Base-by-base conservation (phyloP, 2,329 filamentous ascomycete species). In the Paramyrothecium roridum region DNA sequence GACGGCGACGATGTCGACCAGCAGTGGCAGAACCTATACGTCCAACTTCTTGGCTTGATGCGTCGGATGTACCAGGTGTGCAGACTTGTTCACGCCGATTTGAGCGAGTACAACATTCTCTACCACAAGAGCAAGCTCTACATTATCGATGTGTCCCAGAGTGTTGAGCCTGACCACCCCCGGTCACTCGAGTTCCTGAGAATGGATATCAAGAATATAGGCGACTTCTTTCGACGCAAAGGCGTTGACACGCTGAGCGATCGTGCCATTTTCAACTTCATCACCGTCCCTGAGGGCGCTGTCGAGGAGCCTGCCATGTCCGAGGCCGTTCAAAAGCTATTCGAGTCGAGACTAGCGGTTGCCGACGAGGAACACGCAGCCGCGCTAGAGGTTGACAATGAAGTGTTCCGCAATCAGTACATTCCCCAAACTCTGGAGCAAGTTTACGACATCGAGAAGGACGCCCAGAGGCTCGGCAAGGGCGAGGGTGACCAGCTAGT, bases 131-230 rank as follows among this genome's bases (percentile, higher is more conserved):
- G 84, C 56, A 85, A 84, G 64, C 84, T 97, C 1, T 96, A 91
- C 79, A 89, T 99, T 66, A 99, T 99, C 71, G 95, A 99, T 73
- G 95, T 99, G 47, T 96, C 91, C 54, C 95, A 99, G 76, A 95
- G 90, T 67, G 95, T 99, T 20, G 96, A 98, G 76, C 93, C 96
- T 63, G 93, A 98, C 64, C 95, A 99, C 71, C 95, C 95, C 0
- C 84, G 91, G 56, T 93, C 90, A 2, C 80, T 96, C 30, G 93
- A 98, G 70, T 99, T 99, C 69, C 74, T 99, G 64, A 87, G 95
- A 34, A 98, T 97, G 93, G 95, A 99, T 69, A 92, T 99, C 73
- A 98, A 97, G 80, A 99, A 99, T 68, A 86, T 96, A 1, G 89
- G 86, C 21, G 91, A 96, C 71, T 99, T 96, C 75, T 99, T 98